Evolutionary conservation across 2,329 filamentous ascomycete genomes (phyloP).

Genomic region (Ophiocordyceps camponoti-saundersi): DNA sequence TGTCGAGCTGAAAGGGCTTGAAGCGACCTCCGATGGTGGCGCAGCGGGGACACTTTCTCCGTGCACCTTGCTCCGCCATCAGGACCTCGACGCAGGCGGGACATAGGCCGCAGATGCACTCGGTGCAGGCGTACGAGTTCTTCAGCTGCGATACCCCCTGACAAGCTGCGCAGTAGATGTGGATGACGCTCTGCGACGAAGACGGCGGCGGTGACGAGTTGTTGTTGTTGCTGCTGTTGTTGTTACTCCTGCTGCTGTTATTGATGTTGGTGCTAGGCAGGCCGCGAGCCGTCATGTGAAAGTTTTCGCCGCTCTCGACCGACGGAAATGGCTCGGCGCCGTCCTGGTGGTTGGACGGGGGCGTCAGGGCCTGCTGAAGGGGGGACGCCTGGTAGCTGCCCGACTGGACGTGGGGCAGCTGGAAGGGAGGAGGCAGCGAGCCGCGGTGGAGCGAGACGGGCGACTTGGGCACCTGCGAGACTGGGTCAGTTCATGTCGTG

Average conservation of each 20-base stretch:
- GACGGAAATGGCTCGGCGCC: constrained; percentile 71
- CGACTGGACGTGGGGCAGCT: constrained; percentile 42
- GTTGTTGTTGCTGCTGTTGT: too few species aligned
- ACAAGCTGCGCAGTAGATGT: constrained; percentile 88
- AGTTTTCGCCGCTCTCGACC: constrained; percentile 62
- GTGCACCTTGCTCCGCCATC: constrained; percentile 57
- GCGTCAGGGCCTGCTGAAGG: constrained; percentile 77
- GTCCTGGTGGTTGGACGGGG: constrained; percentile 53
- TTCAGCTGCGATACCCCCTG: constrained; percentile 59
- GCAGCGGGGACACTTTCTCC: constrained; percentile 64
- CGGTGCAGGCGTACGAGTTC: constrained; percentile 84
- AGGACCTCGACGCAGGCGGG: constrained; percentile 72
- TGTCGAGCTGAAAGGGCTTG: constrained; percentile 73
- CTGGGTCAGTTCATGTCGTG: not conserved
- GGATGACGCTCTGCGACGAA: constrained; percentile 50
- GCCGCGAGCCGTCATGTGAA: constrained; percentile 50
- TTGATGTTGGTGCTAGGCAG: constrained; percentile 22
- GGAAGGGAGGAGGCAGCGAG: constrained; percentile 44
- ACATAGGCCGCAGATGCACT: constrained; percentile 90
- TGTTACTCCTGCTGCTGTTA: too few species aligned
- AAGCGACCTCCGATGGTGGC: constrained; percentile 64
- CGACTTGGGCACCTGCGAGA: constrained; percentile 41
- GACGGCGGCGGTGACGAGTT: constrained; percentile 58
- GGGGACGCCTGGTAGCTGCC: constrained; percentile 75
- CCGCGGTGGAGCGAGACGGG: constrained; percentile 45